Conservation (phyloP, 2,329 filamentous ascomycete genomes). For the Fusarium mexicanum region DNA sequence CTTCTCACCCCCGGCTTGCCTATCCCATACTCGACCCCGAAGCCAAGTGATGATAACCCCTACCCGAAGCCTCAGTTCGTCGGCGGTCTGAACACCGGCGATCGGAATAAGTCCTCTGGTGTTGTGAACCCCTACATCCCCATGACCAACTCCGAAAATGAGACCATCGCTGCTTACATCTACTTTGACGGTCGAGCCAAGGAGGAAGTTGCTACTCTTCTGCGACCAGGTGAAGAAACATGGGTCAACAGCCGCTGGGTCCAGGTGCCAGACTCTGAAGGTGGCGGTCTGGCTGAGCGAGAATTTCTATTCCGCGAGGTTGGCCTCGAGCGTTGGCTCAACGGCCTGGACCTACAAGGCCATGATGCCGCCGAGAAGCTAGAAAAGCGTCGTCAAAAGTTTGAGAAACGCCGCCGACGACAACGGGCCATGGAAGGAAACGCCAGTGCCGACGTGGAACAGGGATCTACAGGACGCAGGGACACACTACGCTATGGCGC, state of each 20-base stretch:
- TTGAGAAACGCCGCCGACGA: conserved; percentile 73
- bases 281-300: conserved; percentile 91
- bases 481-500: conserved; percentile 83
- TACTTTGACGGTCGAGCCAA: conserved; percentile 97
- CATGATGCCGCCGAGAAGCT: conserved; percentile 90
- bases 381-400: conserved; percentile 87
- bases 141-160: conserved; percentile 90
- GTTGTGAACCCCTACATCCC: conserved; percentile 88
- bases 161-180: conserved; percentile 98
- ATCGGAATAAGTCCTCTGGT: conserved; percentile 59
- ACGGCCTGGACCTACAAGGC: conserved; percentile 93
- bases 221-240: conserved; percentile 93
- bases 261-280: conserved; percentile 88
- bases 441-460: conserved; percentile 48
- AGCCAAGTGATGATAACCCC: conserved; percentile 78
- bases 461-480: conserved; percentile 55
- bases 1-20: conserved; percentile 87
- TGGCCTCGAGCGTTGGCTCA: conserved; percentile 94
- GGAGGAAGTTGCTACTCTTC: conserved; percentile 94
- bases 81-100: conserved; percentile 69
- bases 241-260: conserved; percentile 99
- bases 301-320: conserved; percentile 98
- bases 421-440: conserved; percentile 61
- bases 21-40: conserved; percentile 92
- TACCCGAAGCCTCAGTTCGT: conserved; percentile 85